Evolutionary conservation across 805 yeast species (phyloP), one percentile per base, ranked within the genome.

Genomic region (Pichia paraexigua): DNA sequence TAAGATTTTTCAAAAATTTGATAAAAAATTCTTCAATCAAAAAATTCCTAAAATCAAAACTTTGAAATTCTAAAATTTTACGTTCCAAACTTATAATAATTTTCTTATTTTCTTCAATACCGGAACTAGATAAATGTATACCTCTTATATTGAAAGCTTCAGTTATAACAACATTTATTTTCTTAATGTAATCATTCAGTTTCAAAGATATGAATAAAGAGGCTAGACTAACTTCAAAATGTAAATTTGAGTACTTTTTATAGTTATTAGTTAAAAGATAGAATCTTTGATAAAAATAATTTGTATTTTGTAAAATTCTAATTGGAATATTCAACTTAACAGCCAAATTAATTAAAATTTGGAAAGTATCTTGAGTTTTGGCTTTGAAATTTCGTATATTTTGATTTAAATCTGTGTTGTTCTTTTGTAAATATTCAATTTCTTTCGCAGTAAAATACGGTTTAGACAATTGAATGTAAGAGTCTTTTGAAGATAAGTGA

Each of bases 111-210:
- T 69, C 71, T 24, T 85, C 92, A 10, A 77, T 48, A n/a, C 64
- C 68, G 9, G 32, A 43, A 2, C 53, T 49, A 9, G 59, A 43
- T 21, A 59, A 28, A 24, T 56, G 58, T 72, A 62, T n/a, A 67
- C 49, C 54, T 63, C 70, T 52, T n/a, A 64, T 43, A 15, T 53
- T 55, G 60, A 75, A 71, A 35, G 77, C 77, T 17, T 75, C 79
- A 3, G 67, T 64, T 44, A 83, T 75, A 13, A 89, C 74, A 44
- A 85, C 87, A 48, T 79, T 73, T 17, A 85, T 64, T 58, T 85
- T 85, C 63, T 88, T 89, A 42, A 89, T 83, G 42, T 90, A 87
- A 61, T 90, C 97, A 61, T 87, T 95, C 56, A 82, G 80, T 64
- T 90, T 88, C 43, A 83, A 71, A 2, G 96, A 85, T 17, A 87